Percentiles rank a stretch among this genome's conserved stretches.
phyloP scores from a whole-genome alignment of 768 basidiomycete genomes.

The Boletus sp. region DNA sequence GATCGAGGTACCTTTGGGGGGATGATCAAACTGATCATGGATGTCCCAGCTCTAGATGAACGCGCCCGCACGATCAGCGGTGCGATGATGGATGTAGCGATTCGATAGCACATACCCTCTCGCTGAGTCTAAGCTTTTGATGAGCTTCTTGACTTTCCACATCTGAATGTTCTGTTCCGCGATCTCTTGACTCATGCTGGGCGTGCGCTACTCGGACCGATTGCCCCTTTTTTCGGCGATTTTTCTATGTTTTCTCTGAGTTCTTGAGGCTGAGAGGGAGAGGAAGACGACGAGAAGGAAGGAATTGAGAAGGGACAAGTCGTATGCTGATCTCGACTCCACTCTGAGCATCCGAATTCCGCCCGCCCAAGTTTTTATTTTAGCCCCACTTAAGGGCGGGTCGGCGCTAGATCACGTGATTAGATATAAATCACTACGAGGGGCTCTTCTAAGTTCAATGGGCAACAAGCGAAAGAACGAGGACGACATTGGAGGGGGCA shows the following conservation, averaged over 20 bases:
- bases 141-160: slow-evolving; percentile 99
- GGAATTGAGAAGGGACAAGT: background rate
- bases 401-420: slow-evolving; percentile 12
- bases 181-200: slow-evolving; percentile 76
- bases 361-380: background rate
- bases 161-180: slow-evolving; percentile 97
- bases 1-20: slow-evolving; percentile 75
- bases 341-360: slow-evolving; percentile 14
- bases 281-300: slow-evolving; percentile 13
- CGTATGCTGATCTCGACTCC: slow-evolving; percentile 2
- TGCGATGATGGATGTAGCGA: background rate
- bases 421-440: background rate
- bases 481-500: background rate
- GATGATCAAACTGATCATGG: slow-evolving; percentile 98
- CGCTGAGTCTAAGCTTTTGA: slow-evolving; percentile 94
- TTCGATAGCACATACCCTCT: slow-evolving; percentile 33
- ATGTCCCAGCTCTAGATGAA: slow-evolving; percentile 78
- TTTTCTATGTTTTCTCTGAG: slow-evolving; percentile 7
- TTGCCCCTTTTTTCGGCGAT: slow-evolving; percentile 9
- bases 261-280: slow-evolving; percentile 25
- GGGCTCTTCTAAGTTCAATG: slow-evolving; percentile 5
- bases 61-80: slow-evolving; percentile 23
- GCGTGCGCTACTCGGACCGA: slow-evolving; percentile 19
- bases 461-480: slow-evolving; percentile 25
- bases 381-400: slow-evolving; percentile 25